phyloP scores from a whole-genome alignment of 192 early-diverging fungal species.

The Coemansia asiatica region DNA sequence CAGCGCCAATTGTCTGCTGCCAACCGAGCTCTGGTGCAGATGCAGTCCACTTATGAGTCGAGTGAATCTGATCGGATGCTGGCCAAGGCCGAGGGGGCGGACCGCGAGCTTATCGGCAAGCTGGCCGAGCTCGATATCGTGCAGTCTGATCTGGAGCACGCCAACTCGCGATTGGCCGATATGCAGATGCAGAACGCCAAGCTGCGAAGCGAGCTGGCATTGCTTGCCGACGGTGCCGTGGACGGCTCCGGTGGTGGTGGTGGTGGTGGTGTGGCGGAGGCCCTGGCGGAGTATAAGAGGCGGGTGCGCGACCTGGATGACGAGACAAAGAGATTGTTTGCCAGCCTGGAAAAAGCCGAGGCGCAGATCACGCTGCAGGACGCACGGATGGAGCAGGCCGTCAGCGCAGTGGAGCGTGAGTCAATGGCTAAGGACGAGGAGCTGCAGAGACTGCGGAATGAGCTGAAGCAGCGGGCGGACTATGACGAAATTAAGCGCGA shows the following conservation, averaged over 20 bases:
- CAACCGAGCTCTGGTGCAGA: slow-evolving; percentile 67
- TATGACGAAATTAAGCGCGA: slow-evolving; percentile 88
- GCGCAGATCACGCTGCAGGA: slow-evolving; percentile 31
- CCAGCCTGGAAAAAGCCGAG: slow-evolving; percentile 35
- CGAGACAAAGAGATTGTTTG: slow-evolving; percentile 36
- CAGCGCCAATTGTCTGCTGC: slow-evolving; percentile 80
- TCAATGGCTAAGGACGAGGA: slow-evolving; percentile 59
- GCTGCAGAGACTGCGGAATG: slow-evolving; percentile 55
- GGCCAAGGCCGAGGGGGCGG: slow-evolving; percentile 60
- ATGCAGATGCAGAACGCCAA: slow-evolving; percentile 69
- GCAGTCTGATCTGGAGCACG: slow-evolving; percentile 78
- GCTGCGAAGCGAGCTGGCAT: slow-evolving; percentile 48
- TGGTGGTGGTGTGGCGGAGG: slow-evolving; percentile 28
- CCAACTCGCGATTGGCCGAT: slow-evolving; percentile 67
- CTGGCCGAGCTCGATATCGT: slow-evolving; percentile 90
- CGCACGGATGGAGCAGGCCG: slow-evolving; percentile 4
- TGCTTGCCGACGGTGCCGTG: slow-evolving; percentile 25
- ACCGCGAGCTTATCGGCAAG: slow-evolving; percentile 77
- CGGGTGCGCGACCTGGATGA: slow-evolving; percentile 37
- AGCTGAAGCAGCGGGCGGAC: slow-evolving; percentile 66
- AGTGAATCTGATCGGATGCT: slow-evolving; percentile 71
- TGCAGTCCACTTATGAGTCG: slow-evolving; percentile 70
- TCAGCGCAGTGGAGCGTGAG: slow-evolving; percentile 28
- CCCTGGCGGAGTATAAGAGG: slow-evolving; percentile 44
- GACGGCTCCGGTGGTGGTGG: no score